A percentile compares a stretch with the other conserved stretches of the same genome.
Evolutionary conservation across 2,329 filamentous ascomycete genomes (phyloP).

Genomic region (Knufia petricola): DNA sequence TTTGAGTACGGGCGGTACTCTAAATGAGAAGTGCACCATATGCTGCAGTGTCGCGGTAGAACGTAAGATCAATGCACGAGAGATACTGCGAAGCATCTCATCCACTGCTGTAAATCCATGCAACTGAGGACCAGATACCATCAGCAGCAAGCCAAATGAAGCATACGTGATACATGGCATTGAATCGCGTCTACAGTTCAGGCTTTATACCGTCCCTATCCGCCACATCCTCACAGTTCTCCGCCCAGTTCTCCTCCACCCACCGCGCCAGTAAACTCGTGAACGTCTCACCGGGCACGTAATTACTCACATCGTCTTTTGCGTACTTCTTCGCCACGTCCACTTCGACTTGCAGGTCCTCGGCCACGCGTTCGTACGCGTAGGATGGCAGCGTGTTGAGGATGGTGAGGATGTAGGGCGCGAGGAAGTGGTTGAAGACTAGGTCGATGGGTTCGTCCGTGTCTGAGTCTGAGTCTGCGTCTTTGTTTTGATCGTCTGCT

Average conservation of each 20-base stretch:
- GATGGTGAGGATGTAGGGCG: constrained; percentile 69
- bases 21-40: neutral
- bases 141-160: too few relatives aligned
- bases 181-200: too few relatives aligned
- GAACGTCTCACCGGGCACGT: constrained; percentile 45
- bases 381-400: constrained; percentile 46
- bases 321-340: neutral
- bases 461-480: constrained; percentile 37
- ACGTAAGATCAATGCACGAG: too few relatives aligned
- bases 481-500: constrained; percentile 25
- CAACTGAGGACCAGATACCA: too few relatives aligned
- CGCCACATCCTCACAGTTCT: constrained; percentile 16
- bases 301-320: constrained; percentile 42
- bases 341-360: neutral
- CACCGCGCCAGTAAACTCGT: constrained; percentile 51
- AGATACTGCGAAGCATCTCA: too few relatives aligned
- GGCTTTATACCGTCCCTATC: neutral
- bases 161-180: too few relatives aligned
- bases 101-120: too few relatives aligned
- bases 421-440: constrained; percentile 84
- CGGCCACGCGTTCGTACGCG: neutral
- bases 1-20: constrained; percentile 8
- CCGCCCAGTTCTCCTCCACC: constrained; percentile 47
- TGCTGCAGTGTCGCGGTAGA: neutral
- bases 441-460: constrained; percentile 63